Conservation (phyloP, 768 basidiomycete species). For the Suillus plorans region DNA sequence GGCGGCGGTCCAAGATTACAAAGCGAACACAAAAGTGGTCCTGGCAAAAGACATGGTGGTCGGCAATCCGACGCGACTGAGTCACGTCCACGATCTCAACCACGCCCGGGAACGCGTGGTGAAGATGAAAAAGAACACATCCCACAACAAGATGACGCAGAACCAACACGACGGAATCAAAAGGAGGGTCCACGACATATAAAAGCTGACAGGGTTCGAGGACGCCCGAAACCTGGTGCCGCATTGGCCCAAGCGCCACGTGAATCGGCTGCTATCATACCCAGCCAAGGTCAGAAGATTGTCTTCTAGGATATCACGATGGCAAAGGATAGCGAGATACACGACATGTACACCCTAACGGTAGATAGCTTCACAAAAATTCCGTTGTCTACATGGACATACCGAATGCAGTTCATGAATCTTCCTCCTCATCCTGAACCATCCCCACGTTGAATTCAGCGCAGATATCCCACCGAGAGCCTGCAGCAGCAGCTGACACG, state of each 20-base stretch:
- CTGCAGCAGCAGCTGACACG: constrained; percentile 83
- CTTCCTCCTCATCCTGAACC: constrained; percentile 59
- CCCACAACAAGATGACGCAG: constrained; percentile 8
- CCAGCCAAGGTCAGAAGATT: constrained; percentile 71
- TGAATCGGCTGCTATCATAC: constrained; percentile 68
- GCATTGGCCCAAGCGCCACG: constrained; percentile 76
- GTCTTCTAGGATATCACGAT: constrained; percentile 48
- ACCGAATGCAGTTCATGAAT: constrained; percentile 11
- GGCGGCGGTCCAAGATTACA: constrained; percentile 46
- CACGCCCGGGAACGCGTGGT: constrained; percentile 6
- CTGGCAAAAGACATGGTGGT: constrained; percentile 12
- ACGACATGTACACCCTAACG: not conserved
- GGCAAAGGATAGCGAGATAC: not conserved
- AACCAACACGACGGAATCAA: constrained; percentile 10
- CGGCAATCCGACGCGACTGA: constrained; percentile 3
- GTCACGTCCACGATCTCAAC: constrained; percentile 9
- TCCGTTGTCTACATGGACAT: not conserved
- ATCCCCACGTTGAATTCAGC: constrained; percentile 91
- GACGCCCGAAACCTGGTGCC: constrained; percentile 73
- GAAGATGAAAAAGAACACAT: constrained; percentile 4
- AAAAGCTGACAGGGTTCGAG: constrained; percentile 24
- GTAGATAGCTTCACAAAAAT: constrained; percentile 1
- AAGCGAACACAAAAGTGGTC: constrained; percentile 17
- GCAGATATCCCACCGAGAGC: constrained; percentile 91
- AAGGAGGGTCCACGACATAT: constrained; percentile 14